Percentiles rank a stretch among this genome's conserved stretches.
phyloP scores from a whole-genome alignment of 2,329 filamentous ascomycete species.

The Cladosporium sp. region DNA sequence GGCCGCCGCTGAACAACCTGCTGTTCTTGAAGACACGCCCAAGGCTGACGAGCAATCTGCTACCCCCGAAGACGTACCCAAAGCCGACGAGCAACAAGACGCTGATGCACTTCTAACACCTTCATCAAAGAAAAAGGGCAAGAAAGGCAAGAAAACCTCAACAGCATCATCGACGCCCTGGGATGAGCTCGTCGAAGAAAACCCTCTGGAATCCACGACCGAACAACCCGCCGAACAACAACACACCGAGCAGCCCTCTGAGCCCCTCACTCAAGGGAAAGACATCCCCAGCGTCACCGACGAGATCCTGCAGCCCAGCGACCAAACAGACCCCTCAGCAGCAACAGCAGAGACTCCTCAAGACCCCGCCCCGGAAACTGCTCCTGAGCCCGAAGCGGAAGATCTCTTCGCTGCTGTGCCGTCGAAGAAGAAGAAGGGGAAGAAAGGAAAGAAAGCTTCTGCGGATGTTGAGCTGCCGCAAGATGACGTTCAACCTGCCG shows the following conservation, averaged over 20 bases:
- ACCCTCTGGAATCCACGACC: neutral
- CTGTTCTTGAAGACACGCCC: no score
- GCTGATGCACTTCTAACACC: conserved; percentile 4
- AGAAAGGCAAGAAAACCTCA: conserved; percentile 12
- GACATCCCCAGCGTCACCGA: no score
- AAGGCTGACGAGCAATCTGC: no score
- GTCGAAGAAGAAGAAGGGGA: conserved; percentile 22
- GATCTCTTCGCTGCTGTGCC: conserved; percentile 16
- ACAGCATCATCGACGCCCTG: neutral
- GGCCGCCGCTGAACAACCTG: no score
- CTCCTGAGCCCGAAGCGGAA: conserved; percentile 13
- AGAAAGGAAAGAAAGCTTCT: conserved; percentile 20
- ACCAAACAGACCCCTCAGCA: no score
- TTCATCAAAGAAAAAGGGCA: conserved; percentile 29
- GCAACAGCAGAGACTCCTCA: neutral
- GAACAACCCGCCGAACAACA: no score
- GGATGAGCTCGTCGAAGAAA: conserved; percentile 4
- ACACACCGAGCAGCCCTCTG: no score
- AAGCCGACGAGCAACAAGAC: conserved; percentile 4
- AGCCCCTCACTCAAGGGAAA: no score
- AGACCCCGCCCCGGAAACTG: neutral
- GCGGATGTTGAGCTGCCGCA: neutral
- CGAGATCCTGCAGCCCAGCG: no score
- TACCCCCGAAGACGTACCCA: neutral
- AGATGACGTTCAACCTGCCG: neutral